Conservation (phyloP, 1,139 yeast genomes). For the Yamadazyma friedrichii region DNA sequence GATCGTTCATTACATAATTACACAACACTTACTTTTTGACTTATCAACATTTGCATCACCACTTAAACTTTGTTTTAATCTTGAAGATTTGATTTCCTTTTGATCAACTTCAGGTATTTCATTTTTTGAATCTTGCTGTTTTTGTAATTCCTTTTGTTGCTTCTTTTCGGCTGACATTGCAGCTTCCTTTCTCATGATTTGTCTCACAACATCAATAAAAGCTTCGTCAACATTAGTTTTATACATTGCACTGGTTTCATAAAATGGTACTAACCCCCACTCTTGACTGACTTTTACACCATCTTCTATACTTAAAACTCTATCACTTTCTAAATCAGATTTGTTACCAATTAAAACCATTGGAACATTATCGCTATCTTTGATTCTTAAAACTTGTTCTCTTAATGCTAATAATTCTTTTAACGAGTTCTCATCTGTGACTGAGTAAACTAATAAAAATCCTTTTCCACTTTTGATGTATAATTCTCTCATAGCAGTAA, state of each 20-base stretch:
- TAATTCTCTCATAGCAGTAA: constrained; percentile 60
- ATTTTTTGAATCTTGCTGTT: constrained; percentile 20
- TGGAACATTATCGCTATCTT: constrained; percentile 75
- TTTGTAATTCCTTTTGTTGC: constrained; percentile 42
- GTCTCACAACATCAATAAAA: constrained; percentile 85
- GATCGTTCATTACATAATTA: constrained; percentile 14
- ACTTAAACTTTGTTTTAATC: constrained; percentile 16
- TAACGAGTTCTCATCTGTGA: constrained; percentile 83
- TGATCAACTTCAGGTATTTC: constrained; percentile 9
- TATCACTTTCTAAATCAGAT: constrained; percentile 73
- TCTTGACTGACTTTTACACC: constrained; percentile 79
- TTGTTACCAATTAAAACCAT: constrained; percentile 89
- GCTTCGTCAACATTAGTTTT: constrained; percentile 90
- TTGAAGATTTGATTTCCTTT: constrained; percentile 13
- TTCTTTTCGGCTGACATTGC: constrained; percentile 47
- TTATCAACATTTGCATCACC: constrained; percentile 14
- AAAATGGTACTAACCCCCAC: constrained; percentile 89
- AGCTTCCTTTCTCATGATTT: constrained; percentile 76
- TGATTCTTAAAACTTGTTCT: constrained; percentile 86
- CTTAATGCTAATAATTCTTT: constrained; percentile 78
- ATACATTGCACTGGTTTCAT: constrained; percentile 91
- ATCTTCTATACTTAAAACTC: constrained; percentile 75
- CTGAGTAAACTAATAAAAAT: constrained; percentile 82
- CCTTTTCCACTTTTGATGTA: constrained; percentile 88
- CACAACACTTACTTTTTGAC: constrained; percentile 17